Percentiles rank a stretch among this genome's conserved stretches.
Conservation (phyloP, 805 yeast genomes). For the Pichia rugopelliculosa region DNA sequence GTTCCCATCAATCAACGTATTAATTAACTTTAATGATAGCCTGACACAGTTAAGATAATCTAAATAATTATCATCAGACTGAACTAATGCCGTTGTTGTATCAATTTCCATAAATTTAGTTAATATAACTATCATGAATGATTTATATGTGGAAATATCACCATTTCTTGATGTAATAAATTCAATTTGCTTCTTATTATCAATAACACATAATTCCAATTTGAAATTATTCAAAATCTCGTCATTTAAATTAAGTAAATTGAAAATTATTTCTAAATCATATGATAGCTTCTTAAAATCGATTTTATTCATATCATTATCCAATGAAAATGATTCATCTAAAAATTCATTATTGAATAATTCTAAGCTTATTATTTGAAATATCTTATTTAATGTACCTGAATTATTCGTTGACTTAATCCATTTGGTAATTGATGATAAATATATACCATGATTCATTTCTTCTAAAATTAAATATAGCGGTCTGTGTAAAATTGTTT, state of each 20-base stretch:
- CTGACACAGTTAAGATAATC: conserved; percentile 34
- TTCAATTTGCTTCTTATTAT: conserved; percentile 35
- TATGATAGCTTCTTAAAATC: conserved; percentile 63
- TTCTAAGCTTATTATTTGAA: conserved; percentile 49
- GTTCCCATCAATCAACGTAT: conserved; percentile 45
- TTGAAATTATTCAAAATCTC: conserved; percentile 41
- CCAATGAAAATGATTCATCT: conserved; percentile 17
- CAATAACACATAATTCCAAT: conserved; percentile 53
- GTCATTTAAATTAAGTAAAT: conserved; percentile 43
- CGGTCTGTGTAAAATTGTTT: conserved; percentile 50
- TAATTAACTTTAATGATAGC: conserved; percentile 38
- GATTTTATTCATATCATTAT: conserved; percentile 32
- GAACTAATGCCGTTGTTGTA: conserved; percentile 15
- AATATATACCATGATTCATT: conserved; percentile 37
- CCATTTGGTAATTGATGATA: conserved; percentile 42
- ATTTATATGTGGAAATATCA: conserved; percentile 56
- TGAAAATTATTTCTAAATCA: conserved; percentile 44
- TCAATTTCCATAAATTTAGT: conserved; percentile 36
- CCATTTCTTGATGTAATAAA: conserved; percentile 37
- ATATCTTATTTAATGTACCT: conserved; percentile 55
- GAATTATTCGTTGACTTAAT: conserved; percentile 35
- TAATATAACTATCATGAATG: conserved; percentile 40
- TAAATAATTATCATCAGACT: conserved; percentile 12
- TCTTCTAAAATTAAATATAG: conserved; percentile 64
- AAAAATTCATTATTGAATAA: conserved; percentile 36